phyloP scores from a whole-genome alignment of 108 stramenopile genomes.

The Craspedostauros australis region DNA sequence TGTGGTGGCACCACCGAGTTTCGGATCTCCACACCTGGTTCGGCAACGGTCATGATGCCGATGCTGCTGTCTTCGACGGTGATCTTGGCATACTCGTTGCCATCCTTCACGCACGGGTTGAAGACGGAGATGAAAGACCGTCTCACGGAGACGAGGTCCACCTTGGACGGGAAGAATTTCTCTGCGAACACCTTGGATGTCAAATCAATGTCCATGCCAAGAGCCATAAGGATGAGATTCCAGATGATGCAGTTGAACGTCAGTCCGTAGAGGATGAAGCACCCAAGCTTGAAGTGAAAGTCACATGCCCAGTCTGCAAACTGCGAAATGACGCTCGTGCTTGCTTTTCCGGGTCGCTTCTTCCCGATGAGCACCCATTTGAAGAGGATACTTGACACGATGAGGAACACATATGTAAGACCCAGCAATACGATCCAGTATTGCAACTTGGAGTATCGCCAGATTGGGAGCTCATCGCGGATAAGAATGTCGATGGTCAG shows the following conservation, averaged over 20 bases:
- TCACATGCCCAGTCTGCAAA: slow-evolving; percentile 1
- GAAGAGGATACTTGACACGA: not conserved
- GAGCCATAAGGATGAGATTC: slow-evolving; percentile 1
- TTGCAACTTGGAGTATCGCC: slow-evolving; percentile 2
- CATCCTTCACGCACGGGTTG: not conserved
- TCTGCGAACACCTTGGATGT: not conserved
- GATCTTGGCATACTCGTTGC: not conserved
- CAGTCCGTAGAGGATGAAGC: not conserved
- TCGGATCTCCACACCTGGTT: not conserved
- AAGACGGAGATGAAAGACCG: not conserved
- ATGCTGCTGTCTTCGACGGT: slow-evolving; percentile 8
- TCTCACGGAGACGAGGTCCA: slow-evolving; percentile 4
- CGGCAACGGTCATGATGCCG: not conserved
- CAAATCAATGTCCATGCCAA: slow-evolving; percentile 5
- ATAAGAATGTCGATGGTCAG: not conserved
- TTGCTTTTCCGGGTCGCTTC: not conserved
- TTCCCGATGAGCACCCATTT: slow-evolving; percentile 8
- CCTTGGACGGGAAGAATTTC: slow-evolving; percentile 1
- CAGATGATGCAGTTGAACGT: not conserved
- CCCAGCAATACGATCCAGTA: not conserved
- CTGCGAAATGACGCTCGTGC: too few species aligned
- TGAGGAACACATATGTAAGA: not conserved
- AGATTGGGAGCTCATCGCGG: not conserved
- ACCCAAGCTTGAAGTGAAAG: not conserved
- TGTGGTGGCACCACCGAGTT: not conserved